These are phyloP conservation scores for Epichloe scottii DNA, from an alignment of 2,329 filamentous ascomycete genomes.

Conservation along the genomic window DNA sequence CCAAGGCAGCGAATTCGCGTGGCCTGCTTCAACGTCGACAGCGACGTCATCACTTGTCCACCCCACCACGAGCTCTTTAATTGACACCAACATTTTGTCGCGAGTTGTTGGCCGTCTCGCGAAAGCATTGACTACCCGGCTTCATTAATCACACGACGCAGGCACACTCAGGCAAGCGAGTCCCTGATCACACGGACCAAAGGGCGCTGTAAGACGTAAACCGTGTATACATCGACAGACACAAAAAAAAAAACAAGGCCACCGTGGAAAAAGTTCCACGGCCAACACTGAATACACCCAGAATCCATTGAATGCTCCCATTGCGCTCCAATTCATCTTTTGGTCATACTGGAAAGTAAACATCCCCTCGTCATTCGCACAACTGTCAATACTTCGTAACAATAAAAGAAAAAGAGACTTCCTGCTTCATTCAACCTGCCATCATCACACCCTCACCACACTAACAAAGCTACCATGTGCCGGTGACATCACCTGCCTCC, in stretches of 20 bases:
- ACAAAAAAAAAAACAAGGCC: not conserved
- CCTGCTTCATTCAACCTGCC: not conserved
- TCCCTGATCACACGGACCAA: too few relatives aligned
- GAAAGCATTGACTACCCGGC: not conserved
- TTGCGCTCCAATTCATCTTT: constrained; percentile 3
- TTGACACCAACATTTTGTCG: not conserved
- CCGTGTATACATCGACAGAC: not conserved
- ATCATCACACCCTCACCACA: not conserved
- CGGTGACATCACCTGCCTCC: too few relatives aligned
- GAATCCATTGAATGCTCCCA: constrained; percentile 4
- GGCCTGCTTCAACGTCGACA: not conserved
- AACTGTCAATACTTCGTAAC: constrained; percentile 3
- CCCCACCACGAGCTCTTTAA: not conserved
- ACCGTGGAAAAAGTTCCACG: not conserved
- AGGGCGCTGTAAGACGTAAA: not conserved
- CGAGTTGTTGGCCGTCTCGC: not conserved
- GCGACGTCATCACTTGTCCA: constrained; percentile 3
- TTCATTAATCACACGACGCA: too few relatives aligned
- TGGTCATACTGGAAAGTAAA: not conserved
- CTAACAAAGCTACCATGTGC: not conserved
- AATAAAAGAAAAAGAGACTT: constrained; percentile 1
- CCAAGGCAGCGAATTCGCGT: not conserved
- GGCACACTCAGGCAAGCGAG: too few relatives aligned
- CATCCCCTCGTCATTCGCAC: not conserved
- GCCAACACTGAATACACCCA: not conserved